phyloP scores from a whole-genome alignment of 192 early-diverging fungal species.

The Coemansia sp. region DNA sequence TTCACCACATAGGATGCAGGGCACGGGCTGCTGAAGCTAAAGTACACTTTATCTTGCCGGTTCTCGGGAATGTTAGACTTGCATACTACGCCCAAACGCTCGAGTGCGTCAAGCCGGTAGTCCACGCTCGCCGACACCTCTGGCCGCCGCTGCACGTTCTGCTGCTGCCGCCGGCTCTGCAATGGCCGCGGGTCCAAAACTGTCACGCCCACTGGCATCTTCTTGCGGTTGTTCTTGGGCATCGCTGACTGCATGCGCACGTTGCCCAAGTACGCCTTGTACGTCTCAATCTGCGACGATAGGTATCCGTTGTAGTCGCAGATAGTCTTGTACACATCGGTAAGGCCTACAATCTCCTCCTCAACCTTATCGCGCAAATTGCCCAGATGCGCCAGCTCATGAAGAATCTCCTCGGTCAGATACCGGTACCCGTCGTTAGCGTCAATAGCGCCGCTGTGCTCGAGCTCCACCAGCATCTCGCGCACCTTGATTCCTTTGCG shows the following conservation, averaged over 20 bases:
- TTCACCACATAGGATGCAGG: conserved; percentile 89
- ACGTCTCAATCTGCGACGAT: conserved; percentile 83
- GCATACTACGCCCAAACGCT: conserved; percentile 89
- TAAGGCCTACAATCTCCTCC: conserved; percentile 73
- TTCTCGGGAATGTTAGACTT: conserved; percentile 90
- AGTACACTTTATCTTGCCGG: conserved; percentile 83
- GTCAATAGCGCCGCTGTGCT: conserved; percentile 73
- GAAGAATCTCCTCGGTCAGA: conserved; percentile 84
- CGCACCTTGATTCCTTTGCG: conserved; percentile 94
- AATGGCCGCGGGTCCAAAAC: conserved; percentile 47
- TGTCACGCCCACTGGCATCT: conserved; percentile 64
- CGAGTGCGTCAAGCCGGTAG: conserved; percentile 78
- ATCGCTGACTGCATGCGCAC: conserved; percentile 68
- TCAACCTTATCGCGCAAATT: conserved; percentile 86
- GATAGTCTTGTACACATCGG: conserved; percentile 88
- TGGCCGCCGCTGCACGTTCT: conserved; percentile 13
- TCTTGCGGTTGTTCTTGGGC: conserved; percentile 64
- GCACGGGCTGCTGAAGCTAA: conserved; percentile 83
- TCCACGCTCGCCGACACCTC: conserved; percentile 36
- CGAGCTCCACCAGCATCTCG: conserved; percentile 89
- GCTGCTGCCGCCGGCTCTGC: conserved; percentile 38
- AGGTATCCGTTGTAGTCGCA: conserved; percentile 93
- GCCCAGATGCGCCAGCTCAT: conserved; percentile 88
- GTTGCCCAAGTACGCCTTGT: conserved; percentile 93
- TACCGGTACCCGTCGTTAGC: conserved; percentile 72